Evolutionary conservation across 495 filamentous ascomycete species (phyloP).

Genomic region (Annulohypoxylon moriforme): DNA sequence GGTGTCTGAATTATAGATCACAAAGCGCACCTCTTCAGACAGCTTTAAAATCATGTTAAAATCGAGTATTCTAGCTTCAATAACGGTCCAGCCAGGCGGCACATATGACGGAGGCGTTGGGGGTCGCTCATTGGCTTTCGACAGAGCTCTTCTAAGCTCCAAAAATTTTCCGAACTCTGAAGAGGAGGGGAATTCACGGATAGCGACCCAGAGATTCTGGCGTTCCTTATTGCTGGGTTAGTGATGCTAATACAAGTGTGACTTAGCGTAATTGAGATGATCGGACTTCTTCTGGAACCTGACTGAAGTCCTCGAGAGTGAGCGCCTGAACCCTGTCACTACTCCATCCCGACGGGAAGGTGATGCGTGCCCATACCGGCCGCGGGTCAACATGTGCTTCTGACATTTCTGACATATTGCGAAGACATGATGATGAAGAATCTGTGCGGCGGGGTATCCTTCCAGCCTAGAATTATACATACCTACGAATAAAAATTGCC

Average conservation of each 20-base stretch:
- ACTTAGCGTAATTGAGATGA: too few species aligned
- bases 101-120: neutral
- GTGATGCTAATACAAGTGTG: neutral
- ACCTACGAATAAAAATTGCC: too few species aligned
- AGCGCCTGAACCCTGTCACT: neutral
- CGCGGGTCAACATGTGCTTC: neutral
- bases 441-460: too few species aligned
- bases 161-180: neutral
- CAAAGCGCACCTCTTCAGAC: neutral
- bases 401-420: too few species aligned
- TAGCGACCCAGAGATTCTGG: neutral
- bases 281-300: slow-evolving; percentile 9
- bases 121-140: neutral
- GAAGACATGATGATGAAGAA: too few species aligned
- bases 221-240: neutral
- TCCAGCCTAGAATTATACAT: too few species aligned
- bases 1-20: neutral
- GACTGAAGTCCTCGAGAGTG: neutral
- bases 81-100: neutral
- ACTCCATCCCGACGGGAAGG: neutral
- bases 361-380: neutral
- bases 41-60: neutral
- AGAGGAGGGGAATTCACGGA: neutral
- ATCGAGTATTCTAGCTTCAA: neutral
- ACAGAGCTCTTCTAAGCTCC: neutral